Evolutionary conservation across 192 early-diverging fungal species (phyloP), one percentile per base, ranked within the genome.

Genomic region (Lobulomyces angularis): DNA sequence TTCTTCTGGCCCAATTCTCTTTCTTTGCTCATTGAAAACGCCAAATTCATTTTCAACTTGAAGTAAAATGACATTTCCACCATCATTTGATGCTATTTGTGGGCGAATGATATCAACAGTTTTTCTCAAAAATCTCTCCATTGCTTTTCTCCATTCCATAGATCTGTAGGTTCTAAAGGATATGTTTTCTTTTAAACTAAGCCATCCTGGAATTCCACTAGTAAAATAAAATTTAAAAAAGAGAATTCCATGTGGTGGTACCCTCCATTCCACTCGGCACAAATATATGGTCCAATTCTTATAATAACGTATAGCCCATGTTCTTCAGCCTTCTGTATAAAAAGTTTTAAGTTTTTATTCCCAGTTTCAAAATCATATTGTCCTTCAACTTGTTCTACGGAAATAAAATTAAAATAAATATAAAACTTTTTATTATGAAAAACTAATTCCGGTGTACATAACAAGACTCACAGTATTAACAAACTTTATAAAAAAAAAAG

Each of bases 21-120:
- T 39, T 54, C 43, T 48, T 51, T 37, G 47, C 57, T 44, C n/a
- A n/a, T n/a, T n/a, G n/a, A n/a, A n/a, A n/a, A n/a, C n/a, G 26
- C 64, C 69, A 30, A 62, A 70, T 51, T 80, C 78, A 47, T 80
- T 80, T 49, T 80, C 78, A 12, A 80, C 69, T 53, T 80, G 77
- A 41, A 75, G 51, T 43, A 64, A 51, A 20, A 80, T 58, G 31
- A 80, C 58, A 2, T 72, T 70, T 0, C 77, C 77, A n/a, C 77
- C 76, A 16, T 61, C 43, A 35, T 47, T 63, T 29, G 8, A 32
- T 8, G 30, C 30, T 21, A 72, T 38, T 31, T 44, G 64, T 25
- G 48, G 45, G 19, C 27, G 19, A 8, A 49, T 47, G 3, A 64
- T 62, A 3, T 60, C 53, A 0, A 73, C 30, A 8, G 61, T 50